Conservation (phyloP, 2,329 filamentous ascomycete genomes). For the Cladophialophora psammophila region DNA sequence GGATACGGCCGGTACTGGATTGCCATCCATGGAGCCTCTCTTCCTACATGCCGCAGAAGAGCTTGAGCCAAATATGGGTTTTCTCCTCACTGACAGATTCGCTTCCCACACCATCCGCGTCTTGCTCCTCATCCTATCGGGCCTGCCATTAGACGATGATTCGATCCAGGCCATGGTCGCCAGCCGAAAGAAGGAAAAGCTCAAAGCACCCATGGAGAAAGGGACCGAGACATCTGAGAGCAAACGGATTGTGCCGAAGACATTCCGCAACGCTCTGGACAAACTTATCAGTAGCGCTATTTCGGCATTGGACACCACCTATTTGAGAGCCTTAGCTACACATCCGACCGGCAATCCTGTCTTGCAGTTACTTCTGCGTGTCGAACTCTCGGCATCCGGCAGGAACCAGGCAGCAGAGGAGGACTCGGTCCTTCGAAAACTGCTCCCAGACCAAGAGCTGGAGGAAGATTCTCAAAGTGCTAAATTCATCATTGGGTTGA, state of each 20-base stretch:
- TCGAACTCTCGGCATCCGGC: constrained; percentile 79
- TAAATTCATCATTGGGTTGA: constrained; percentile 81
- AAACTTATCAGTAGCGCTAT: constrained; percentile 84
- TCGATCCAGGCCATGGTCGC: constrained; percentile 78
- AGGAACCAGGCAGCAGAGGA: constrained; percentile 71
- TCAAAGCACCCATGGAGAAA: constrained; percentile 66
- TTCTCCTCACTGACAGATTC: constrained; percentile 84
- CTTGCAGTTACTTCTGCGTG: constrained; percentile 85
- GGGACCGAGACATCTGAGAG: constrained; percentile 55
- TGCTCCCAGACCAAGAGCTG: constrained; percentile 81
- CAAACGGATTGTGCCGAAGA: constrained; percentile 72
- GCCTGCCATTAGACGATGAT: constrained; percentile 75
- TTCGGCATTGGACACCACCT: constrained; percentile 76
- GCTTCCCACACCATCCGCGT: constrained; percentile 91
- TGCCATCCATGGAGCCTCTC: constrained; percentile 78
- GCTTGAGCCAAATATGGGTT: constrained; percentile 82
- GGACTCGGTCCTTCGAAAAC: constrained; percentile 73
- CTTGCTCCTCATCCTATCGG: constrained; percentile 83
- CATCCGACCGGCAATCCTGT: constrained; percentile 92
- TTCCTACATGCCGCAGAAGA: constrained; percentile 86
- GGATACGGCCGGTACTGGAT: constrained; percentile 53
- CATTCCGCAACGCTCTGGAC: constrained; percentile 77
- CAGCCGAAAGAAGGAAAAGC: constrained; percentile 90
- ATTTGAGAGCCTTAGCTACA: constrained; percentile 81
- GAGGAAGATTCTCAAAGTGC: constrained; percentile 76